Percentiles rank a stretch among this genome's conserved stretches.
Conservation (phyloP, 768 basidiomycete genomes). For the Boletus reticulatus region DNA sequence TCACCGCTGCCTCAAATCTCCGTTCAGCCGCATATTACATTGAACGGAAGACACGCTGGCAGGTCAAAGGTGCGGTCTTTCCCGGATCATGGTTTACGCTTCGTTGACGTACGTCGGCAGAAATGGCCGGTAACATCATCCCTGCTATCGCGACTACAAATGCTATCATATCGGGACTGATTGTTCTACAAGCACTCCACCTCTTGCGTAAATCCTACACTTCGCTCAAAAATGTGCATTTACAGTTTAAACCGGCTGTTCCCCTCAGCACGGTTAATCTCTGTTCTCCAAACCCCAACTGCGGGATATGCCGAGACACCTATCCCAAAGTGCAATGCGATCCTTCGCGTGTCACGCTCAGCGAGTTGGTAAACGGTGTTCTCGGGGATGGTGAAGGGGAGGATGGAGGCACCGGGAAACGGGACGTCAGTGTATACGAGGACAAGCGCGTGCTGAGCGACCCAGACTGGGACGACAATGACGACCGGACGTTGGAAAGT, state of each 20-base stretch:
- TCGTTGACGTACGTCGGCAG: constrained; percentile 38
- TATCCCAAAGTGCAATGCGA: constrained; percentile 79
- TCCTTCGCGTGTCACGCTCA: constrained; percentile 61
- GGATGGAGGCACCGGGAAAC: constrained; percentile 34
- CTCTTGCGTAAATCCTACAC: constrained; percentile 66
- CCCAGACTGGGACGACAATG: constrained; percentile 92
- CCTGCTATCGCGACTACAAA: constrained; percentile 99
- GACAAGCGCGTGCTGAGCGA: constrained; percentile 86
- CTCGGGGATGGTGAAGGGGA: constrained; percentile 49
- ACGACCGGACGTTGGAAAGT: constrained; percentile 75
- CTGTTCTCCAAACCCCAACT: constrained; percentile 68
- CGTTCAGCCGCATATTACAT: constrained; percentile 91
- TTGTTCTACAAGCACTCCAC: constrained; percentile 90
- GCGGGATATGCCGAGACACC: constrained; percentile 84
- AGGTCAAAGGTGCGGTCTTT: constrained; percentile 77
- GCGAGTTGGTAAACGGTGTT: constrained; percentile 68
- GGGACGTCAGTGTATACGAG: constrained; percentile 83
- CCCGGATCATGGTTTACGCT: background rate
- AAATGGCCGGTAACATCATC: constrained; percentile 99
- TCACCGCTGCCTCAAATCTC: constrained; percentile 91
- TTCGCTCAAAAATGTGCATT: constrained; percentile 69
- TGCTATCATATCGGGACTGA: constrained; percentile 92
- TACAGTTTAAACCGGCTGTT: constrained; percentile 73
- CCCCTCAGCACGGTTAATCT: constrained; percentile 72
- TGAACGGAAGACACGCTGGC: constrained; percentile 86